Conservation (phyloP, 2,329 filamentous ascomycete species). For the Alternaria longipes region DNA sequence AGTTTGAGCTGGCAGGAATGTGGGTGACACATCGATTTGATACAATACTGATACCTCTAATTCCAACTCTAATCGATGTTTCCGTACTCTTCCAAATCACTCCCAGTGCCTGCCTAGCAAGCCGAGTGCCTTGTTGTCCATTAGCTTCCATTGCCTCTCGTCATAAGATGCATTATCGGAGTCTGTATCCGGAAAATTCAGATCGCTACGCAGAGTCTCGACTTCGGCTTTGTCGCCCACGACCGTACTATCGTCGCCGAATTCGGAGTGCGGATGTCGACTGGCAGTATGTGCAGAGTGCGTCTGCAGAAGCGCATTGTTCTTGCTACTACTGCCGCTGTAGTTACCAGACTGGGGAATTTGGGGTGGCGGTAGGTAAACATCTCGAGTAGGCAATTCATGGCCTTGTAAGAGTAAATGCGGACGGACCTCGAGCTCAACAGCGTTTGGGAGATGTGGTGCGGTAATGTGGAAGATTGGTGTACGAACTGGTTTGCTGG, state of each 20-base stretch:
- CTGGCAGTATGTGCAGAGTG: neutral
- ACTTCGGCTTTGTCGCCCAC: neutral
- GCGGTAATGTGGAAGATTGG: neutral
- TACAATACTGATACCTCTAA: neutral
- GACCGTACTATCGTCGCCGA: neutral
- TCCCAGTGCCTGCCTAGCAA: conserved; percentile 5
- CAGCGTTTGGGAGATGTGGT: neutral
- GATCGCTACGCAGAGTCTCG: neutral
- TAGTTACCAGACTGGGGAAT: neutral
- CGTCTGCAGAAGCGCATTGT: neutral
- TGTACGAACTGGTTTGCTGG: neutral
- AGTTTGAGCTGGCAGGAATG: neutral
- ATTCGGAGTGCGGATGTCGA: neutral
- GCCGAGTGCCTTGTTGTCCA: neutral
- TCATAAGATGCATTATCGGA: neutral
- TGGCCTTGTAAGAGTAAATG: neutral
- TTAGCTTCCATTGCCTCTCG: neutral
- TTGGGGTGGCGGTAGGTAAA: neutral
- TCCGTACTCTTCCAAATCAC: neutral
- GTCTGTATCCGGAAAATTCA: neutral
- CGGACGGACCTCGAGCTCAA: neutral
- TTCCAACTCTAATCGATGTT: neutral
- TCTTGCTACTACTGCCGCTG: neutral
- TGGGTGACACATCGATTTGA: neutral
- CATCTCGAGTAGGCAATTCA: neutral